These are phyloP conservation scores for Beta macrorhiza DNA, from an alignment of 179 eudicot species.

Conservation along the genomic window DNA sequence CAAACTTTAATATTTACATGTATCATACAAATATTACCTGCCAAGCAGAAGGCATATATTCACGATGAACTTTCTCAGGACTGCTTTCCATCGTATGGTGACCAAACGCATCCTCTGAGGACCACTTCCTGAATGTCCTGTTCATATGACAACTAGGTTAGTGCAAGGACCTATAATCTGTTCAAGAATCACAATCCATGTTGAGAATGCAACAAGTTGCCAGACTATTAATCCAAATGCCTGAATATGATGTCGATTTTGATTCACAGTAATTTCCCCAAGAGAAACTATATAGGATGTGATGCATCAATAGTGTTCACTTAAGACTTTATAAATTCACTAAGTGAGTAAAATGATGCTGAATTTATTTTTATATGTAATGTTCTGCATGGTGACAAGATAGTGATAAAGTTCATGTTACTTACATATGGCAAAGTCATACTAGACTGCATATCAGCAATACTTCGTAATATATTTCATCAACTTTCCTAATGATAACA, in stretches of 20 bases:
- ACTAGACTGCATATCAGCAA: neutral
- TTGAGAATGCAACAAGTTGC: neutral
- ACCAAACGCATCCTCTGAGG: slow-evolving; percentile 37
- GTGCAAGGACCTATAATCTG: neutral
- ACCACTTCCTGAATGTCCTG: slow-evolving; percentile 48
- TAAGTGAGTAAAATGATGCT: neutral
- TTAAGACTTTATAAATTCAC: neutral
- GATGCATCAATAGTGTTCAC: neutral
- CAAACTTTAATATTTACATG: neutral
- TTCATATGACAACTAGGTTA: slow-evolving; percentile 20
- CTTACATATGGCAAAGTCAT: too few species aligned
- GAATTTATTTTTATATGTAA: too few species aligned
- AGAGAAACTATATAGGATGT: neutral
- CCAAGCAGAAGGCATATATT: slow-evolving; percentile 88
- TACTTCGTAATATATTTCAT: neutral
- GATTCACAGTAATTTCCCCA: neutral
- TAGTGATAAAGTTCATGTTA: too few species aligned
- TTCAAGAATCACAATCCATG: neutral
- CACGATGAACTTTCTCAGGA: slow-evolving; percentile 48
- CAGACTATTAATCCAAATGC: neutral
- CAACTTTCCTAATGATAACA: too few species aligned
- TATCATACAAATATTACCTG: slow-evolving; percentile 50
- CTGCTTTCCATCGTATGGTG: slow-evolving; percentile 34
- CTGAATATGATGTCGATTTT: neutral
- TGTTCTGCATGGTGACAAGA: too few species aligned